Evolutionary conservation across 2,329 filamentous ascomycete genomes (phyloP).

Genomic region (Aspergillus sp.): DNA sequence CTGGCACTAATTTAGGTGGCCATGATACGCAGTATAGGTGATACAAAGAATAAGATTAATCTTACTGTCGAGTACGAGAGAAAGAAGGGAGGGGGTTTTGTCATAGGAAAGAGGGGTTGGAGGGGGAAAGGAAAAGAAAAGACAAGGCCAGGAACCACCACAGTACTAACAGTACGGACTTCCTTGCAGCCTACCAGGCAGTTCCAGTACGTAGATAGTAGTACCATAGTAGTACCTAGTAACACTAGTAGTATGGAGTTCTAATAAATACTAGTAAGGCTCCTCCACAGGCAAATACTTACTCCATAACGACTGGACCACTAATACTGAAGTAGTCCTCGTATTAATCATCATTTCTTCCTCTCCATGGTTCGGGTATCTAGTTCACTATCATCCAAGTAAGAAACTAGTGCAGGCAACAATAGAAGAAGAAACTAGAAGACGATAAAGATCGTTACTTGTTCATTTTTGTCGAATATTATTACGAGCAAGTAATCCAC

Average conservation of each 20-base stretch:
- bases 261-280: too few relatives aligned
- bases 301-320: background rate
- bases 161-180: background rate
- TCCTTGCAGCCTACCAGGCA: background rate
- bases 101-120: background rate
- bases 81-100: background rate
- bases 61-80: too few relatives aligned
- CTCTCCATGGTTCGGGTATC: background rate
- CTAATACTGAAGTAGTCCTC: background rate
- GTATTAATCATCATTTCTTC: background rate
- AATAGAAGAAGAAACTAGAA: too few relatives aligned
- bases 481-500: too few relatives aligned
- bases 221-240: too few relatives aligned
- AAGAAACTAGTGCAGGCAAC: too few relatives aligned
- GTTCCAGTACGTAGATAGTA: too few relatives aligned
- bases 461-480: too few relatives aligned
- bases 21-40: background rate
- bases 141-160: background rate
- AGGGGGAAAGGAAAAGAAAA: background rate
- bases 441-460: too few relatives aligned
- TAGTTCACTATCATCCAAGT: too few relatives aligned
- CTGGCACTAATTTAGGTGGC: background rate
- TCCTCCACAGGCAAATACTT: background rate
- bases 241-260: too few relatives aligned
- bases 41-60: background rate